Base-by-base conservation (phyloP, 306 rosid species). In the Phaseolus lunatus region DNA sequence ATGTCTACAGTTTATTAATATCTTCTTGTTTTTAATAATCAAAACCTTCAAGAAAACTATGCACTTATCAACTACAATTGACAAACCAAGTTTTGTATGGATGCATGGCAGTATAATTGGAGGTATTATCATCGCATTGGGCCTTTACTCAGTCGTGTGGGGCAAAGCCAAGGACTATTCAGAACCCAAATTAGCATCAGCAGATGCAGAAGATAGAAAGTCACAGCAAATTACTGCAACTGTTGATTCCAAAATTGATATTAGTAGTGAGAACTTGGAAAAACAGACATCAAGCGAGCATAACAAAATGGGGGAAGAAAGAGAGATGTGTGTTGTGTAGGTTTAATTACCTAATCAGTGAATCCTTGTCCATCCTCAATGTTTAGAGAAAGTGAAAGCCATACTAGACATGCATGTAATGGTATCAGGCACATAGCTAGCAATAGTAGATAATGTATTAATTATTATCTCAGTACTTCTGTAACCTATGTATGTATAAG, bases 141-240 rank as follows among this genome's bases (percentile, higher is more conserved):
- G 93, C 15, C 91, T 88, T 22, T 92, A 90, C 67, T 63, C 87
- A 3, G 93, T 92, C 5, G 91, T 89, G 75, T 92, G 95, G 97
- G 93, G 97, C 3, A 92, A 92, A 79, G 78, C 86, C 75, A 87
- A 88, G 77, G 97, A 92, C 66, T 82, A 85, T 61, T 37, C 85
- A 22, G 62, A 78, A 18, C 24, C 76, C 31, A 56, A 73, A 27
- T 49, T 65, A 37, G 0, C 35, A 45, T 14, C 29, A 20, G 12
- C 12, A 11, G 13, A 67, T 49, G 31, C 63, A 35, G 66, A 12
- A 69, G 65, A 64, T 1, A 44, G 44, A 5, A 81, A 65, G 3
- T 45, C 84, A 52, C 62, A 49, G 18, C 79, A 77, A n/a, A 33
- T 58, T n/a, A 69, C 67, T 10, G 19, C 54, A 8, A 39, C 27